Base-by-base conservation (phyloP, 441 rosid species). In the Biscutella laevigata region DNA sequence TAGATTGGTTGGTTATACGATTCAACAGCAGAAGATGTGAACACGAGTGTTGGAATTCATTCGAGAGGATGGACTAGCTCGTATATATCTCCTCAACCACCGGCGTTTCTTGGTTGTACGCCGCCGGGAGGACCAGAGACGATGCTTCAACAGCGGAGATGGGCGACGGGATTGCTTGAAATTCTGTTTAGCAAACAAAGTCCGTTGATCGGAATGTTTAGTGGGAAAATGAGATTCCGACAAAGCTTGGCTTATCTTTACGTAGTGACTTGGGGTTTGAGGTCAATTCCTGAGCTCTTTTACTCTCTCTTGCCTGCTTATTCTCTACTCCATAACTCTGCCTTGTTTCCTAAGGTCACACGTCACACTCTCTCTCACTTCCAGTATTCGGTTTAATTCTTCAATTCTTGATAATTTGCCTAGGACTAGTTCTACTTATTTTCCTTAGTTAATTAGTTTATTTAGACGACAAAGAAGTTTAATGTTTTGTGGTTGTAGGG, bases 41-140 rank as follows among this genome's bases (percentile, higher is more conserved):
- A 68, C 61, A 62, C 68, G 0, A 34, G 92, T n/a, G 6, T 76
- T 2, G 49, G 5, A 28, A 81, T 88, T 44, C 94, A 88, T 11
- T 7, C 68, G 3, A 76, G 66, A 71, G 95, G 85, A 1, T 88
- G 92, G 88, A 72, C 48, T 12, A 61, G 64, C 45, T 29, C 52
- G 2, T 62, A 24, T 7, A 1, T 37, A 1, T 12, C 6, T 16
- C 68, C 68, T 1, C 13, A 62, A 0, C 64, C 72, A 30, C 72
- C 72, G 0, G 68, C 64, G 6, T 68, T 68, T 68, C 50, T 68
- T 5, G 72, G 72, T 0, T 41, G 40, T 52, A 38, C 33, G 48
- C 68, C 64, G 0, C 36, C 50, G 1, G 55, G 59, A 42, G 68
- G 68, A 19, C 51, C 60, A 0, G 68, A 41, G 5, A 51, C 61